phyloP scores from a whole-genome alignment of 257 asterid species.

The Solanum pinnatisectum region DNA sequence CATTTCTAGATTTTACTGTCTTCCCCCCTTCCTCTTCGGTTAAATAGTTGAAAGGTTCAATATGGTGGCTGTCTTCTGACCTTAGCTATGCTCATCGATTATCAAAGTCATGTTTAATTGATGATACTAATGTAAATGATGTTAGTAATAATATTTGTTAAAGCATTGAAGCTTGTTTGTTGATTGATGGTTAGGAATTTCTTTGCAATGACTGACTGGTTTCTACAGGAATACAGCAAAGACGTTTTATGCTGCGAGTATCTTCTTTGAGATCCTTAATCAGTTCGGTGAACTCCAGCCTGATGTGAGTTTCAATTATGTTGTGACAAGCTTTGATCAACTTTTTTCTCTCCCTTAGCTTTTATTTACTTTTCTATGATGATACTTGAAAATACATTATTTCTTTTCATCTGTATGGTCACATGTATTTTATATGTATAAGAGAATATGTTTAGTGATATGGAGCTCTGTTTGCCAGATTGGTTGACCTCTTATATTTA shows the following conservation, averaged over 20 bases:
- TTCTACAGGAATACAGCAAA: constrained; percentile 85
- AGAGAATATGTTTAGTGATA: neutral
- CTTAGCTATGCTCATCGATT: neutral
- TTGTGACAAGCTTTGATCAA: neutral
- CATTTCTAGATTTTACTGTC: neutral
- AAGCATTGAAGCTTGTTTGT: neutral
- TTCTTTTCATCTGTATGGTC: neutral
- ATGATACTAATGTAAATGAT: neutral
- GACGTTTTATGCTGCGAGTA: constrained; percentile 95
- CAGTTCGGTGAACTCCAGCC: constrained; percentile 88
- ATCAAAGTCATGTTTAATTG: neutral
- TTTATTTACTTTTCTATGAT: neutral
- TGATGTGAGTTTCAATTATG: constrained; percentile 50
- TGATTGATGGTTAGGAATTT: neutral
- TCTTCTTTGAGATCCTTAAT: constrained; percentile 82
- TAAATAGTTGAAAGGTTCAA: neutral
- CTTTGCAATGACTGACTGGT: neutral
- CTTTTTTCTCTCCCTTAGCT: neutral
- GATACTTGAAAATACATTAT: neutral
- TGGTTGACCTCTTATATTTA: neutral
- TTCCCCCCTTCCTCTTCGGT: neutral
- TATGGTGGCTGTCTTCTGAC: neutral
- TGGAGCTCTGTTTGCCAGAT: neutral
- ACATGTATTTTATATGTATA: neutral
- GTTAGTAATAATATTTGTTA: neutral